phyloP scores from a whole-genome alignment of 2,329 filamentous ascomycete genomes.

The Aspergillus novofumigatus region DNA sequence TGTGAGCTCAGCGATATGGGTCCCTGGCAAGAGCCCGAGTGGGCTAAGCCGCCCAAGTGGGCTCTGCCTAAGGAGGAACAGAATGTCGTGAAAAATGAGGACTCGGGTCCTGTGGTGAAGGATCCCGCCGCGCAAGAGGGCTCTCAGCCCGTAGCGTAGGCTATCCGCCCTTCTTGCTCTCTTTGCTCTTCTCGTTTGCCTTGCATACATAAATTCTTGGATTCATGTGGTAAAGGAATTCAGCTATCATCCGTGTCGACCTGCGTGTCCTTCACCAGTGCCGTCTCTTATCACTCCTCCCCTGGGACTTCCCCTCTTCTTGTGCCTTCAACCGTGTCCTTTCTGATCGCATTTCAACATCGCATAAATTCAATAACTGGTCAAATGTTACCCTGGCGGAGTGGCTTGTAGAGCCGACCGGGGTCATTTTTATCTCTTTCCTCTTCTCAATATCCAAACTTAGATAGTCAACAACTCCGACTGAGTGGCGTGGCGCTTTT shows the following conservation, averaged over 20 bases:
- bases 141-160: constrained; percentile 28
- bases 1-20: constrained; percentile 85
- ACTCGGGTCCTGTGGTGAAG: constrained; percentile 24
- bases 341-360: neutral
- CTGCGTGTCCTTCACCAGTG: neutral
- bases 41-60: constrained; percentile 44
- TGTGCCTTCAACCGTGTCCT: neutral
- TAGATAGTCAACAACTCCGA: constrained; percentile 14
- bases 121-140: constrained; percentile 23
- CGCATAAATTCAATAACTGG: constrained; percentile 1
- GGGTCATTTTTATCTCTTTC: constrained; percentile 1
- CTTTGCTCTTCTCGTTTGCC: neutral
- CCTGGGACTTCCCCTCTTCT: neutral
- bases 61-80: constrained; percentile 28
- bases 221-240: neutral
- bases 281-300: neutral
- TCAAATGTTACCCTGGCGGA: neutral
- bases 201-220: neutral
- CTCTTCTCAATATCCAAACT: constrained; percentile 5
- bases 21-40: constrained; percentile 64
- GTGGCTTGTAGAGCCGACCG: neutral
- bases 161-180: neutral
- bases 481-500: constrained; percentile 14
- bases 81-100: constrained; percentile 21
- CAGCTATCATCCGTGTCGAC: neutral